Evolutionary conservation across 257 asterid genomes (phyloP), one percentile per base, ranked within the genome.

Genomic region (Solanum appendiculatum): DNA sequence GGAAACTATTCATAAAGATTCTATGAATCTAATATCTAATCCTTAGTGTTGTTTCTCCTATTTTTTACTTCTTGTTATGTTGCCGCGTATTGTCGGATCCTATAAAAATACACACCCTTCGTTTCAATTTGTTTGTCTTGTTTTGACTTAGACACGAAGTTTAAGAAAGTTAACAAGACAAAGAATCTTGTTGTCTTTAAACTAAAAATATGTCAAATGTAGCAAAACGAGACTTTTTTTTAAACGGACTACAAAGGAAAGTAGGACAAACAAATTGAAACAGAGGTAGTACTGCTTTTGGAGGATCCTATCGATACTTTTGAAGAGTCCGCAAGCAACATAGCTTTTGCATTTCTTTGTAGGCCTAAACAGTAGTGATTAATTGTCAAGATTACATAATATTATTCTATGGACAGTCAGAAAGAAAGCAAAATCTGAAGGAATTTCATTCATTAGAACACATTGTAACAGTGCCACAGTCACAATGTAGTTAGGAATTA

Each of bases 21-120:
- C 91, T 85, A 18, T 91, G 90, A 87, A 90, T 89, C 92, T 66
- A 21, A 48, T 77, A 21, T 85, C 86, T 68, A 90, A 87, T 88
- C 90, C 95, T 84, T 48, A 10, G 15, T 36, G 44, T 72, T 2
- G 6, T 44, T 70, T 39, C 56, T 51, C 36, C n/a, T 66, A 36
- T 83, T 60, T n/a, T 25, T 60, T 60, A 54, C 63, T 44, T 44
- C 51, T 44, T 44, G 51, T 44, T 44, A 20, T 2, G 11, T 54
- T 0, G 63, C 4, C 5, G 11, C 0, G 2, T 56, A 56, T 56
- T 5, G 25, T 20, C 12, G n/a, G 64, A 7, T 20, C 2, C 11
- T 56, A 56, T 56, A 56, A 20, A 56, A 56, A 56, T 56, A 54
- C 20, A 56, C 64, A 18, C 5, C 25, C 64, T 54, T 54, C 11